Conservation (phyloP, 805 yeast species). For the Nakazawaea wickerhamii region DNA sequence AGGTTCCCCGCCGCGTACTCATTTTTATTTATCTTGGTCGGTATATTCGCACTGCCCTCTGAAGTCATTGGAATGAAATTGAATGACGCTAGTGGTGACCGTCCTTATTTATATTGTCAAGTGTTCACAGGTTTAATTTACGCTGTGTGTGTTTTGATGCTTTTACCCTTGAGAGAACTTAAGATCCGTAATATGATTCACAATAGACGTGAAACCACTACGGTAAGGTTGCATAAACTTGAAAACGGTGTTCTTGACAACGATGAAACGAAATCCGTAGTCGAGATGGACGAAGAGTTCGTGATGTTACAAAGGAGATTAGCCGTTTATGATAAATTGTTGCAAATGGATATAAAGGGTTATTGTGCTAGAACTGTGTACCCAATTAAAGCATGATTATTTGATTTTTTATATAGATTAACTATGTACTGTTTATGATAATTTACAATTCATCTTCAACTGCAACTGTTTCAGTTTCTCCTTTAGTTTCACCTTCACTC, state of each 20-base stretch:
- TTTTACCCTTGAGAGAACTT: constrained; percentile 31
- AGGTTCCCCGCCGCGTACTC: constrained; percentile 35
- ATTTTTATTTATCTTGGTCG: constrained; percentile 26
- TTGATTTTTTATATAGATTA: background rate
- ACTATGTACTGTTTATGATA: too few species aligned
- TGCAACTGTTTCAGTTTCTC: too few species aligned
- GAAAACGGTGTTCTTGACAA: background rate
- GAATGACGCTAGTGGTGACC: constrained; percentile 20
- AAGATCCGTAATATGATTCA: constrained; percentile 24
- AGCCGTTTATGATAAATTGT: constrained; percentile 11
- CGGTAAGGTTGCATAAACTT: background rate
- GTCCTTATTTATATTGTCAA: constrained; percentile 34
- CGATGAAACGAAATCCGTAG: background rate
- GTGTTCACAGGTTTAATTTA: constrained; percentile 33
- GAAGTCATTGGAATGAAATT: constrained; percentile 54
- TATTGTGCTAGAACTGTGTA: constrained; percentile 17
- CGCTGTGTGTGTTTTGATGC: constrained; percentile 23
- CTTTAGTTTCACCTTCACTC: constrained; percentile 5
- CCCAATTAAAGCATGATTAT: constrained; percentile 12
- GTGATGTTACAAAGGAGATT: constrained; percentile 1
- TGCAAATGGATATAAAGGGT: constrained; percentile 13
- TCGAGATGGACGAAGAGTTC: constrained; percentile 3
- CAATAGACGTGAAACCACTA: constrained; percentile 12
- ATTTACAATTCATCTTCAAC: background rate
- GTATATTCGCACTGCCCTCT: constrained; percentile 34